Evolutionary conservation across 163 green algal species (phyloP), one percentile per base, ranked within the genome.

Genomic region (Smithsoniella earleae): DNA sequence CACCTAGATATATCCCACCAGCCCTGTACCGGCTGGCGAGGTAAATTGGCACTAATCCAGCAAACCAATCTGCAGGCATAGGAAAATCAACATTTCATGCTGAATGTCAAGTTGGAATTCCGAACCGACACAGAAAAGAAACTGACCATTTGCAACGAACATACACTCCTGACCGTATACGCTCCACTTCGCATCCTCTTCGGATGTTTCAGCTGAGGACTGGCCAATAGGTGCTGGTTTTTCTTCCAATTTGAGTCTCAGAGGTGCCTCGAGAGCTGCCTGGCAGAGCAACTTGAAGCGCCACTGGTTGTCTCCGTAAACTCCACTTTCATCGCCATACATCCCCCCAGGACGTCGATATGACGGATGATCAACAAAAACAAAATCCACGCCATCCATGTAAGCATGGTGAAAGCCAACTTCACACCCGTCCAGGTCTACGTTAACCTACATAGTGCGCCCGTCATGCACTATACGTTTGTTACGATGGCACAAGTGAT

Each of bases 231-330:
- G n/a, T n/a, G n/a, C n/a, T n/a, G n/a, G n/a, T n/a, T n/a, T n/a
- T n/a, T 73, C 80, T 20, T 79, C 74, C 27, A 91, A 73, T 8
- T 78, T 73, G 45, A 95, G 74, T 64, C 84, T 75, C 78, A 89
- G 82, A 0, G 87, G 84, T 28, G 86, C 87, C 76, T 95, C 89
- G 72, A 90, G 54, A 2, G 78, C 88, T 1, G 89, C 89, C 43
- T 89, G 77, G 36, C 73, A 82, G 44, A 95, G 82, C 73, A 92
- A 79, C 46, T 78, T 79, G 79, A 83, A 92, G 27, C 89, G 86
- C 65, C 84, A 95, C 86, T 91, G 87, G 75, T 92, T 92, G 77
- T 93, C 89, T 3, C 82, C 83, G 74, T 91, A 92, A 5, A 84
- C 80, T 25, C 85, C 85, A 69, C 82, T 76, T 3, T 77, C 58